Evolutionary conservation across 495 filamentous ascomycete genomes (phyloP), one percentile per base, ranked within the genome.

Genomic region (Usnea hakonensis): DNA sequence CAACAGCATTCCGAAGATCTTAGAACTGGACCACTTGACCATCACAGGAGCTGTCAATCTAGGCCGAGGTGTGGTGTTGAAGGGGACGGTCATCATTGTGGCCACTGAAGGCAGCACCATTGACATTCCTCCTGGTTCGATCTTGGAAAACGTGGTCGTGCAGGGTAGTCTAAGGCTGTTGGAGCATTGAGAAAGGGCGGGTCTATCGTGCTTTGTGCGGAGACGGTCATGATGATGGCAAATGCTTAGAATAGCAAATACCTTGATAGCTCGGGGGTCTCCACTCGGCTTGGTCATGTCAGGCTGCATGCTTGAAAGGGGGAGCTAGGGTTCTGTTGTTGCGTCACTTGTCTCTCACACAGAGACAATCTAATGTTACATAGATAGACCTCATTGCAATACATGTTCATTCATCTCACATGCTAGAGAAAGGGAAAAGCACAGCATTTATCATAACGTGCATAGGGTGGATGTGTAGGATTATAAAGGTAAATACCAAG

Each of bases 61-160:
- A 44, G 94, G 94, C 64, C 87, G 95, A 55, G 91, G 91, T 55
- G 94, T 99, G 50, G 91, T 89, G 40, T 79, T 97, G 61, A 99
- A 97, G 85, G 94, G 94, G 37, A 98, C 95, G n/a, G 94, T 99
- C 71, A 99, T 99, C 72, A 99, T 99, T 70, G 94, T 99, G 41
- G 94, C 94, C 16, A 96, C 92, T 46, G 94, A 99, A 79, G 91
- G 91, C 62, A 90, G 87, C 80, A 97, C 95, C 64, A 99, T 99
- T 68, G 94, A 99, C 75, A 87, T 99, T 70, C 94, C 94, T 43
- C 91, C 93, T 8, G 94, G 94, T 72, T 96, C 90, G 21, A 87
- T 97, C 67, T 81, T 99, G 61, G 94, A 99, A 83, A 99, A 99
- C 77, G 95, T 97, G 30, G 94, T 99, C 38, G 95, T 99, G 64